Evolutionary conservation across 164 flowering plant genomes (phyloP), one percentile per base, ranked within the genome.

Genomic region (Vitis riparia): DNA sequence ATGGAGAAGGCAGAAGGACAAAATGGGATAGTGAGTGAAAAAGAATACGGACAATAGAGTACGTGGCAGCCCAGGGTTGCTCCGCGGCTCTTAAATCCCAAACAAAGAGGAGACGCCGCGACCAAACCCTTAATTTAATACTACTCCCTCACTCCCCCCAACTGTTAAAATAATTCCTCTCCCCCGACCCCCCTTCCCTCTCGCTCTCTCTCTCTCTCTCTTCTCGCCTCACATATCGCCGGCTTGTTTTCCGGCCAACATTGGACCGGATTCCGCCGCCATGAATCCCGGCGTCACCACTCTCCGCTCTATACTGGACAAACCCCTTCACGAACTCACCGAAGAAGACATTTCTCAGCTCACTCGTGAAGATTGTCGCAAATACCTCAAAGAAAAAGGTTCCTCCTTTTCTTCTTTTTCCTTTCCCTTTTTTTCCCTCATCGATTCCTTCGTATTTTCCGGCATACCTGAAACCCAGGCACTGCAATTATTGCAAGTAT

Each of bases 361-460:
- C 80, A 94, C 99, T 16, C 95, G 99, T 44, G 99, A 92, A 72
- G 98, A 94, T 72, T 94, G 98, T 79, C 91, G 98, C 77, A 88
- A 82, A 58, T 94, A 80, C 74, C 99, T 94, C 88, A 88, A 86
- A 78, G 87, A 87, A 16, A 94, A 94, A 91, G 97, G 98, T 91
- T 19, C 12, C 62, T 47, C 29, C 30, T 51, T 27, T 12, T 23
- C 19, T 49, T 37, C 64, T 27, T 17, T 63, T 52, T 14, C 8
- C 27, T 29, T 65, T 59, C 73, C 50, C 11, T 7, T 56, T 49
- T 37, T 56, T 55, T 48, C 53, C n/a, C 66, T 60, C n/a, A 15
- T 17, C 64, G 11, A 29, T 59, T 51, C 32, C 14, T 63, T 55
- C 60, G 30, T 29, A 52, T 63, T 72, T 68, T 51, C 66, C 59